These are phyloP conservation scores for Mycena capillaripes DNA, from an alignment of 768 basidiomycete species.

Conservation along the genomic window DNA sequence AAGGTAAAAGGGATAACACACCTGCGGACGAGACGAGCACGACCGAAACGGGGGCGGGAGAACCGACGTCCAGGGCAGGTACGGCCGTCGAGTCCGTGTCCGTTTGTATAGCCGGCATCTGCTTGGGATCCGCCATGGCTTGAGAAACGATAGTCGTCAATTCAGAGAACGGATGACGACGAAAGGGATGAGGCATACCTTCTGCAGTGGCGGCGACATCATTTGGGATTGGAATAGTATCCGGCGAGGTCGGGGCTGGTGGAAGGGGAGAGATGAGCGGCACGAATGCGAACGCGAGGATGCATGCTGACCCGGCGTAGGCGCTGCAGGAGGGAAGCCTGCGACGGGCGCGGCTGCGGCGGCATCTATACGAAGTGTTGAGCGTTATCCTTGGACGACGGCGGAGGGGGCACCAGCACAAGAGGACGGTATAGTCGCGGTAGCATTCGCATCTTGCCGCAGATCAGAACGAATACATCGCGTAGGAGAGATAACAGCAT, in stretches of 20 bases:
- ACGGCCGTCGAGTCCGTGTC: neutral
- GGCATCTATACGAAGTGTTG: neutral
- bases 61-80: neutral
- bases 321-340: neutral
- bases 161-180: neutral
- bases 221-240: neutral
- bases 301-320: neutral
- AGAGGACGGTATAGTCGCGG: neutral
- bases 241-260: neutral
- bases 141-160: neutral
- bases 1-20: neutral
- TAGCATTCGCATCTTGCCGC: neutral
- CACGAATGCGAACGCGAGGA: too few relatives aligned
- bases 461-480: neutral
- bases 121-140: neutral
- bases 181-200: neutral
- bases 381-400: neutral
- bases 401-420: neutral
- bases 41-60: neutral
- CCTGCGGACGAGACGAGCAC: constrained; percentile 1
- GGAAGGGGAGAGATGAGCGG: neutral
- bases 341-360: neutral
- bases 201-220: neutral
- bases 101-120: neutral
- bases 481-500: neutral